A percentile compares a stretch with the other conserved stretches of the same genome.
Evolutionary conservation across 2,329 filamentous ascomycete species (phyloP).

Genomic region (Diaporthe sp.): DNA sequence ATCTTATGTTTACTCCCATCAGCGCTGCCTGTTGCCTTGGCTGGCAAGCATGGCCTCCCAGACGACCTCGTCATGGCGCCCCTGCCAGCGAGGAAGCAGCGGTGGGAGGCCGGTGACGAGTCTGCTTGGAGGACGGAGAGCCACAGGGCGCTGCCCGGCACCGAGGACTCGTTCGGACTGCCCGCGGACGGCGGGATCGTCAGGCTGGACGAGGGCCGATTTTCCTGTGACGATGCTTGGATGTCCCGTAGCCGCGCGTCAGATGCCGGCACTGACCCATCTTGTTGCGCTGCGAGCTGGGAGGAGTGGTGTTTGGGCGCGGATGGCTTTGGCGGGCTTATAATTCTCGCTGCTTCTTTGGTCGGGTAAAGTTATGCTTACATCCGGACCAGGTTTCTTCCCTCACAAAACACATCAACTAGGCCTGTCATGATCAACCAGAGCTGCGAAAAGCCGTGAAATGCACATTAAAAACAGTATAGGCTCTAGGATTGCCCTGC

Average conservation of each 20-base stretch:
- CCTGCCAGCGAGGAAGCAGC: background rate
- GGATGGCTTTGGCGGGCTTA: background rate
- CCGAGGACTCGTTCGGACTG: background rate
- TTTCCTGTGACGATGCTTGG: background rate
- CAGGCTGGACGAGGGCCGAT: background rate
- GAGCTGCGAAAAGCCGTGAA: background rate
- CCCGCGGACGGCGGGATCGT: background rate
- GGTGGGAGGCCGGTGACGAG: background rate
- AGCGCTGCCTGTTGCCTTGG: too few species aligned
- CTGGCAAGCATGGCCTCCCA: too few species aligned
- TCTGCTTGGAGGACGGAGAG: background rate
- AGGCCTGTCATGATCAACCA: background rate
- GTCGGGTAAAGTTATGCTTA: background rate
- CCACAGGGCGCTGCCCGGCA: background rate
- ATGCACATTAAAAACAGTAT: background rate
- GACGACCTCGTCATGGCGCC: background rate
- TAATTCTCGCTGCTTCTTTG: constrained; percentile 16
- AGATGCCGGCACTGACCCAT: background rate
- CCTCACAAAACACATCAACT: background rate
- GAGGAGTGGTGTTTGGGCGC: background rate
- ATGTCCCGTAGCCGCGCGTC: background rate
- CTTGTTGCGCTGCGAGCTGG: background rate
- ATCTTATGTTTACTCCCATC: too few species aligned
- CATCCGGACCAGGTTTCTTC: background rate
- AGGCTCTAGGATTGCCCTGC: background rate